A percentile compares a stretch with the other conserved stretches of the same genome.
phyloP scores from a whole-genome alignment of 2,329 filamentous ascomycete species.

The Colletotrichum phormii region DNA sequence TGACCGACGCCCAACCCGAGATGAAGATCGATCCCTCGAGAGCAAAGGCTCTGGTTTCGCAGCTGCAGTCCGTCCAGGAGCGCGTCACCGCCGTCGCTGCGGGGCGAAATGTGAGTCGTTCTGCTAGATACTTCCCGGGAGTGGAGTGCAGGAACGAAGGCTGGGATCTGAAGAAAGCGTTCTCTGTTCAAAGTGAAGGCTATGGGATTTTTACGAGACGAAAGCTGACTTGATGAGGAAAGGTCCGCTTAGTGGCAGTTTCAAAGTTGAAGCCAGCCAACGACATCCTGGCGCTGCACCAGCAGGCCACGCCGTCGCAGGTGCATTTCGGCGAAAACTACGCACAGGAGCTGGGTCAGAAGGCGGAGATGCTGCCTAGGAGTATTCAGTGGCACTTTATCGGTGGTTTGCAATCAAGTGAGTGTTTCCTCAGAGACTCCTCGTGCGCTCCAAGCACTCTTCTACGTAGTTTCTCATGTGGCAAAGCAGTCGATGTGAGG shows the following conservation, averaged over 20 bases:
- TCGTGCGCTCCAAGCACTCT: neutral
- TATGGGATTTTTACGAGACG: neutral
- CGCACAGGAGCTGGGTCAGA: conserved; percentile 87
- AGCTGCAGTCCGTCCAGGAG: conserved; percentile 70
- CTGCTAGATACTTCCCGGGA: conserved; percentile 1
- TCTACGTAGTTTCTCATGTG: neutral
- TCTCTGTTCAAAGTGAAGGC: neutral
- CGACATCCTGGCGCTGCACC: conserved; percentile 88
- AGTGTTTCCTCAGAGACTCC: neutral
- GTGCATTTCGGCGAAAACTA: conserved; percentile 98
- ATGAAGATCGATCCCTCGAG: conserved; percentile 74
- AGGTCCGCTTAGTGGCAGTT: conserved; percentile 91
- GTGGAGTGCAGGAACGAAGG: neutral
- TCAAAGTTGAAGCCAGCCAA: conserved; percentile 95
- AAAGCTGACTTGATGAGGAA: neutral
- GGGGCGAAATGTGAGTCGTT: conserved; percentile 63
- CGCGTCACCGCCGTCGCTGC: conserved; percentile 66
- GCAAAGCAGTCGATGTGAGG: no score
- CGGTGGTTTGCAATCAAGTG: conserved; percentile 85
- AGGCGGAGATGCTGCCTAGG: conserved; percentile 81
- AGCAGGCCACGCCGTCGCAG: conserved; percentile 51
- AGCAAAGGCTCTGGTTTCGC: conserved; percentile 71
- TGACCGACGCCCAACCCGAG: conserved; percentile 44
- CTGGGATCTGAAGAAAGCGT: neutral
- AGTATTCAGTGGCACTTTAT: conserved; percentile 96